These are phyloP conservation scores for Xylaria hypoxylon DNA, from an alignment of 2,329 filamentous ascomycete genomes.

Conservation along the genomic window DNA sequence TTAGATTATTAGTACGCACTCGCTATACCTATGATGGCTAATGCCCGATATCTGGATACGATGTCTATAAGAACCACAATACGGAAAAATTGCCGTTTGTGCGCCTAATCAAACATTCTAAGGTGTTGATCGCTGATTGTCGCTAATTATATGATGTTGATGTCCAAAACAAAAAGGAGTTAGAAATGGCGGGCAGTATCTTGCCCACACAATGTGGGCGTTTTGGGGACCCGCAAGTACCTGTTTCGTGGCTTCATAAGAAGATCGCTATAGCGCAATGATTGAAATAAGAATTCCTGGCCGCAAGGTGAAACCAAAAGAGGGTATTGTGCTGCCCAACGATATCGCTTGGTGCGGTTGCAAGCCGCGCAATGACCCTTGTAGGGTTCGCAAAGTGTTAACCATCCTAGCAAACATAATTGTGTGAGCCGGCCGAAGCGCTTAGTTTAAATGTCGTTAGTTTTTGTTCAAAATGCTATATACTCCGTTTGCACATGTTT, in stretches of 20 bases:
- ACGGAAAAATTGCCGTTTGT: conserved; percentile 6
- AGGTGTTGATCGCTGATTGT: conserved; percentile 3
- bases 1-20: neutral
- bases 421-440: too few relatives aligned
- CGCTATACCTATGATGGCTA: neutral
- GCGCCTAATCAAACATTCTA: neutral
- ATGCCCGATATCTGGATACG: conserved; percentile 1
- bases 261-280: neutral
- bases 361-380: neutral
- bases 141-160: neutral
- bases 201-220: neutral
- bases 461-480: too few relatives aligned
- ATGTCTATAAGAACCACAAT: conserved; percentile 4
- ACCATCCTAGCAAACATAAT: neutral
- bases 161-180: neutral
- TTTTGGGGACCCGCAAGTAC: too few relatives aligned
- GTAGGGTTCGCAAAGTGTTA: neutral
- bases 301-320: neutral
- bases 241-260: neutral
- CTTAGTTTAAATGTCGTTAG: too few relatives aligned
- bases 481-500: too few relatives aligned
- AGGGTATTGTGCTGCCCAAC: neutral
- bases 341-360: neutral
- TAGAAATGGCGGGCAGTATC: neutral
- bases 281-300: neutral